These are phyloP conservation scores for Fusarium duplospermum DNA, from an alignment of 2,329 filamentous ascomycete genomes.

Conservation along the genomic window DNA sequence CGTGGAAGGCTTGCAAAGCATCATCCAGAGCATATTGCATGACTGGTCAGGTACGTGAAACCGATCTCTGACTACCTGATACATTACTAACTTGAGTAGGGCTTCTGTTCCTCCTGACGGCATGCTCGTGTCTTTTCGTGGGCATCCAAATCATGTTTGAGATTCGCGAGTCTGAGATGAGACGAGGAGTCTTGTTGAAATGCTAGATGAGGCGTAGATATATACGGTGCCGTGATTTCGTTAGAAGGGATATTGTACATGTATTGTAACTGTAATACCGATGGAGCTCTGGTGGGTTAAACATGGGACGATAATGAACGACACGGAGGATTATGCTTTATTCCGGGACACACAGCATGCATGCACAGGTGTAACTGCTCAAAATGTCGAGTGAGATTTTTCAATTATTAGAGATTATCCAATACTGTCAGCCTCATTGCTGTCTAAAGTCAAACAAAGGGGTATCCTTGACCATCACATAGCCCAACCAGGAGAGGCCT, in stretches of 20 bases:
- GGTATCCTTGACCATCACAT: slow-evolving; percentile 21
- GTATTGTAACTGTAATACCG: slow-evolving; percentile 29
- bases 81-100: slow-evolving; percentile 59
- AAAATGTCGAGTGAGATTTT: not conserved
- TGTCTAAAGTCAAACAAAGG: slow-evolving; percentile 3
- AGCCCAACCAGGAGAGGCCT: slow-evolving; percentile 5
- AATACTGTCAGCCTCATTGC: not conserved
- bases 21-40: slow-evolving; percentile 79
- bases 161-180: slow-evolving; percentile 84
- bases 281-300: not conserved
- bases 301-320: slow-evolving; percentile 16
- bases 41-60: slow-evolving; percentile 73
- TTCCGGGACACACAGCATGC: not conserved
- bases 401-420: not conserved
- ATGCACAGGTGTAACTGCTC: not conserved
- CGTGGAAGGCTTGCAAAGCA: slow-evolving; percentile 83
- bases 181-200: slow-evolving; percentile 84
- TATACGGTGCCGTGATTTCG: not conserved
- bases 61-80: not conserved
- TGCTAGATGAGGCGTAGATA: slow-evolving; percentile 63
- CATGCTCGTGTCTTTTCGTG: slow-evolving; percentile 82
- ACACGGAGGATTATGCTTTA: slow-evolving; percentile 1
- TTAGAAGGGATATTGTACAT: slow-evolving; percentile 19
- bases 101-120: slow-evolving; percentile 75
- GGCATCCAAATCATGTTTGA: slow-evolving; percentile 97